Evolutionary conservation across 257 asterid species (phyloP).

Genomic region (Solanum pennellii): DNA sequence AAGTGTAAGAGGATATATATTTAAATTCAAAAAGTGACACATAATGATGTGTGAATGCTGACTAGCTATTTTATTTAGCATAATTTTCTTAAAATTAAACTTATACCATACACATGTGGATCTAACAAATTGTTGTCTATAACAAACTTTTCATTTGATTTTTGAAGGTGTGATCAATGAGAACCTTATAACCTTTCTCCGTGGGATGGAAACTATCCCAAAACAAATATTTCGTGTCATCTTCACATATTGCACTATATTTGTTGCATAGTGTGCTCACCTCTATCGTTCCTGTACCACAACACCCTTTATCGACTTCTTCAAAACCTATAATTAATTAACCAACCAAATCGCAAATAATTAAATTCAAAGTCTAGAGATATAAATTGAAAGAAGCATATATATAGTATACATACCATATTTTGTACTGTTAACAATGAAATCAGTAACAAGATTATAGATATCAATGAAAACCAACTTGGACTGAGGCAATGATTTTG

Average conservation of each 20-base stretch:
- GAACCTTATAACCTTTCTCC: constrained; percentile 13
- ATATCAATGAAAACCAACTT: constrained; percentile 9
- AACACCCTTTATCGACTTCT: constrained; percentile 27
- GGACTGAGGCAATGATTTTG: constrained; percentile 2
- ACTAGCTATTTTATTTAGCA: neutral
- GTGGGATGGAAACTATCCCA: neutral
- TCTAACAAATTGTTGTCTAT: neutral
- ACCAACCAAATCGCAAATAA: neutral
- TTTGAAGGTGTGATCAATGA: neutral
- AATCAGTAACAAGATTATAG: constrained; percentile 16
- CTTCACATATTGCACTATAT: constrained; percentile 10
- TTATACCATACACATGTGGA: neutral
- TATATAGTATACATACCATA: constrained; percentile 12
- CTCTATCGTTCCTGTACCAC: constrained; percentile 23
- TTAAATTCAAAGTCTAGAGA: neutral
- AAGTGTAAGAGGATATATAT: neutral
- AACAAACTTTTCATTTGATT: neutral
- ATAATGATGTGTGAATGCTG: neutral
- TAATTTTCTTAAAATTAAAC: neutral
- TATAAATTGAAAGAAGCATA: neutral
- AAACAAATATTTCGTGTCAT: neutral
- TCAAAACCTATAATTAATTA: constrained; percentile 15
- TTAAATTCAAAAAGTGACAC: neutral
- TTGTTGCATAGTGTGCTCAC: constrained; percentile 12
- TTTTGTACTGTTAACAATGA: constrained; percentile 12